Conservation (phyloP, 208 protist genomes). For the Lotmaria passim region DNA sequence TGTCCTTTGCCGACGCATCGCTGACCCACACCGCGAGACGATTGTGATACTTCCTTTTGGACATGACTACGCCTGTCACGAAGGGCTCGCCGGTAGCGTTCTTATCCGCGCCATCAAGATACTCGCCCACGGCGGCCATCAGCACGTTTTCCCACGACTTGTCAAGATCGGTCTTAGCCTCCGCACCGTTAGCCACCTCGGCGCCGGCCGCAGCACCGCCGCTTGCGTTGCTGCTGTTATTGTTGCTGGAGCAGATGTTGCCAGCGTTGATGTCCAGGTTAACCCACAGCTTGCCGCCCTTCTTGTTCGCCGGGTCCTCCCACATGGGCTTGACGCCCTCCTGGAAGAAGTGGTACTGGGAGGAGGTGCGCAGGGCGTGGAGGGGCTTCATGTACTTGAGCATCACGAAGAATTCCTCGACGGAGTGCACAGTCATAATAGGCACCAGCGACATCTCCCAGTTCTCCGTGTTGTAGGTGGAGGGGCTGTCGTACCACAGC, state of each 20-base stretch:
- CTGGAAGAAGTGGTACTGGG: constrained; percentile 93
- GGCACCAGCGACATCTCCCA: constrained; percentile 82
- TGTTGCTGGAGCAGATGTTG: constrained; percentile 23
- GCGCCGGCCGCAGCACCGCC: constrained; percentile 7
- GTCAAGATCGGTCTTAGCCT: constrained; percentile 64
- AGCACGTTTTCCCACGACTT: constrained; percentile 79
- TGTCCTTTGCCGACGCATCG: constrained; percentile 51
- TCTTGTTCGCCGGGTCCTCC: constrained; percentile 89
- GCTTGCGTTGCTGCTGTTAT: constrained; percentile 30
- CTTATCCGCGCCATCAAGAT: constrained; percentile 59
- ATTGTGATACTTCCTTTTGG: constrained; percentile 83
- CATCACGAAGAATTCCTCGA: constrained; percentile 91
- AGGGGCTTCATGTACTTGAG: constrained; percentile 86
- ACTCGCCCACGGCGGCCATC: constrained; percentile 83
- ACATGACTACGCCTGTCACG: constrained; percentile 72
- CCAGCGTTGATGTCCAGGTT: constrained; percentile 53
- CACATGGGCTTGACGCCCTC: constrained; percentile 92
- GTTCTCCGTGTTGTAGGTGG: constrained; percentile 74
- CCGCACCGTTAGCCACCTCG: constrained; percentile 15
- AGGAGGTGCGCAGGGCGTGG: constrained; percentile 74
- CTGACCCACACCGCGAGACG: constrained; percentile 79
- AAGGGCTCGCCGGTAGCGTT: constrained; percentile 31
- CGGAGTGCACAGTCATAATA: constrained; percentile 78
- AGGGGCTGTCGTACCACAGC: constrained; percentile 87
- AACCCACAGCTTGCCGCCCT: constrained; percentile 79